Evolutionary conservation across 768 basidiomycete species (phyloP).

Genomic region (Antrodiella citrinella): DNA sequence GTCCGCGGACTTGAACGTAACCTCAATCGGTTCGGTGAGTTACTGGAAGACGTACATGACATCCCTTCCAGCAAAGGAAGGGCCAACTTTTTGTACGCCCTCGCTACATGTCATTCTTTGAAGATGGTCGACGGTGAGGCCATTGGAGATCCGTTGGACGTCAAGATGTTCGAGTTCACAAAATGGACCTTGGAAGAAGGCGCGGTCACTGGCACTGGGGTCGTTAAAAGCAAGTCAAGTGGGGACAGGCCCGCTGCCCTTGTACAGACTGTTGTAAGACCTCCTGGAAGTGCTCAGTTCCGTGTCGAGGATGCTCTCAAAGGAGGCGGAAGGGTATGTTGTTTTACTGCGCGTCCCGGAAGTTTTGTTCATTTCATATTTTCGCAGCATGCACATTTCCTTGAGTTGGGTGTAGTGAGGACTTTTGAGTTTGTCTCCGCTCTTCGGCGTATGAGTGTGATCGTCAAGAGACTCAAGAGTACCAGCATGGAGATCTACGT

Average conservation of each 20-base stretch:
- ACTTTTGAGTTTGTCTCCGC: constrained; percentile 95
- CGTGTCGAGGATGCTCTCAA: constrained; percentile 89
- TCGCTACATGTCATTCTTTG: constrained; percentile 94
- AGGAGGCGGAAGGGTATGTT: constrained; percentile 63
- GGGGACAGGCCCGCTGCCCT: constrained; percentile 74
- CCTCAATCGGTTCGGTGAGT: constrained; percentile 78
- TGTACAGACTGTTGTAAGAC: constrained; percentile 93
- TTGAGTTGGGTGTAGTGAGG: constrained; percentile 93
- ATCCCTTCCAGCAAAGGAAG: constrained; percentile 65
- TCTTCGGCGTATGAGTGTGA: constrained; percentile 92
- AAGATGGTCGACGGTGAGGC: constrained; percentile 81
- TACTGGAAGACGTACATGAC: constrained; percentile 80
- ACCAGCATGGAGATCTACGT: constrained; percentile 96
- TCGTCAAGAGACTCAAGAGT: constrained; percentile 92
- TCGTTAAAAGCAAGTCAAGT: constrained; percentile 54
- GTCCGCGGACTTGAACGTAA: constrained; percentile 78
- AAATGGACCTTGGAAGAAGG: constrained; percentile 96
- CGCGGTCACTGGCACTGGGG: constrained; percentile 55
- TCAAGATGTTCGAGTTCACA: constrained; percentile 98
- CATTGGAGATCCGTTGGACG: constrained; percentile 94
- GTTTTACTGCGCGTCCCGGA: constrained; percentile 4
- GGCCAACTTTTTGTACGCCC: constrained; percentile 82
- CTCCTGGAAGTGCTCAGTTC: constrained; percentile 89
- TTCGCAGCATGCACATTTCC: constrained; percentile 84
- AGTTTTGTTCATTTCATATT: constrained; percentile 4